phyloP scores from a whole-genome alignment of 2,329 filamentous ascomycete species.

The Scortechinia acanthostroma region DNA sequence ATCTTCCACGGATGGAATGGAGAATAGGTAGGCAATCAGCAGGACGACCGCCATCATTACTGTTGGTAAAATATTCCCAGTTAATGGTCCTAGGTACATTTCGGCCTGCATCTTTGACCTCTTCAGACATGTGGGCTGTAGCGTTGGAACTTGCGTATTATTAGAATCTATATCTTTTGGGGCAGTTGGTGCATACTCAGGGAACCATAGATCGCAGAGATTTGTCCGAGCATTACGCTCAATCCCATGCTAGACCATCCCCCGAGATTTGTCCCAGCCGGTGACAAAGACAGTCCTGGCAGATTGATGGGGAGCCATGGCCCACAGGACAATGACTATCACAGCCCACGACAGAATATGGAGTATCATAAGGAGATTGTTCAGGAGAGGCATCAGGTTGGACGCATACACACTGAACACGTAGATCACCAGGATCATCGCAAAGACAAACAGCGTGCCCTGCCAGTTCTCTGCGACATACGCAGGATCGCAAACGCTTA shows the following conservation, averaged over 20 bases:
- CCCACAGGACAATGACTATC: conserved; percentile 27
- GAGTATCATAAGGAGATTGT: conserved; percentile 30
- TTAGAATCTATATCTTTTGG: too few species aligned
- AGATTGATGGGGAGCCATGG: conserved; percentile 14
- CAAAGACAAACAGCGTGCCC: conserved; percentile 31
- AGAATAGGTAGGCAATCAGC: too few species aligned
- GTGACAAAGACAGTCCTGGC: not conserved
- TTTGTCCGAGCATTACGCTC: not conserved
- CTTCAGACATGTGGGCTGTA: conserved; percentile 22
- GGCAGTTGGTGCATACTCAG: too few species aligned
- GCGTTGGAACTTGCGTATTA: conserved; percentile 17
- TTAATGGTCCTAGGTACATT: too few species aligned
- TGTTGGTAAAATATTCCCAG: too few species aligned
- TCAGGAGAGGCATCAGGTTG: conserved; percentile 28
- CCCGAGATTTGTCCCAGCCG: not conserved
- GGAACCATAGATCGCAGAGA: not conserved
- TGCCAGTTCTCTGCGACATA: conserved; percentile 25
- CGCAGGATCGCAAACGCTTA: conserved; percentile 20
- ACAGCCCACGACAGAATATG: conserved; percentile 34
- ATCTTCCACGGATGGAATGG: too few species aligned
- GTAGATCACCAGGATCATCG: conserved; percentile 26
- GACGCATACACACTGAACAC: conserved; percentile 33
- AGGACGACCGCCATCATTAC: too few species aligned
- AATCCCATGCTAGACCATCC: not conserved
- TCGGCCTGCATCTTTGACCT: too few species aligned